Base-by-base conservation (phyloP, 2,329 filamentous ascomycete genomes). In the Exophiala dermatitidis region DNA sequence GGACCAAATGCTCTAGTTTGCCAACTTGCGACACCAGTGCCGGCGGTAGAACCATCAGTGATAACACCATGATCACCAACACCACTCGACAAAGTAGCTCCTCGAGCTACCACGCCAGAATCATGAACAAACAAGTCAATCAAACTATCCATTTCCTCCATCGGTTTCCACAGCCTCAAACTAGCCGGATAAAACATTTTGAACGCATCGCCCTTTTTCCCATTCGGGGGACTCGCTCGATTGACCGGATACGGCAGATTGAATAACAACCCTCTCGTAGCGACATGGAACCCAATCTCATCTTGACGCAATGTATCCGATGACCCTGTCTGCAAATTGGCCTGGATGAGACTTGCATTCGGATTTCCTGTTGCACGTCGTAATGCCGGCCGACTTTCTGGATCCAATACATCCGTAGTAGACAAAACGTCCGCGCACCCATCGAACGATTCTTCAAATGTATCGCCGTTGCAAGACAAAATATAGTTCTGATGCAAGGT, bases 151-250 rank as follows among this genome's bases (percentile, higher is more conserved):
- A 91, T 77, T 66, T 96, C 90, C 66, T 97, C 90, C 58, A 82
- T 85, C 51, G 83, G 79, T 55, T 85, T 80, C 89, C 90, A 95
- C 7, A 96, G 70, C 62, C 89, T 89, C 40, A 95, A 73, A 51
- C 86, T 89, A 0, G 83, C 83, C 0, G 93, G 93, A 65, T 93
- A 98, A 62, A 90, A 94, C 88, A 98, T 95, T 65, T 87, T 90
- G 71, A 84, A 85, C 0, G 86, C 80, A 64, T 90, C 87, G 54
- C 62, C 62, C 43, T 58, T 63, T 52, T 55, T 66, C n/a, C 54
- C 61, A 58, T 64, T 72, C 63, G 65, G 69, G 63, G 65, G 72
- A 62, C 64, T 68, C 65, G 62, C 74, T 67, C 76, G 79, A 67
- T 88, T 91, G 6, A 98, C 93, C 0, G 91, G 91, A 62, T 81